Conservation (phyloP, 495 filamentous ascomycete genomes). For the Aspergillus bertholletiae region DNA sequence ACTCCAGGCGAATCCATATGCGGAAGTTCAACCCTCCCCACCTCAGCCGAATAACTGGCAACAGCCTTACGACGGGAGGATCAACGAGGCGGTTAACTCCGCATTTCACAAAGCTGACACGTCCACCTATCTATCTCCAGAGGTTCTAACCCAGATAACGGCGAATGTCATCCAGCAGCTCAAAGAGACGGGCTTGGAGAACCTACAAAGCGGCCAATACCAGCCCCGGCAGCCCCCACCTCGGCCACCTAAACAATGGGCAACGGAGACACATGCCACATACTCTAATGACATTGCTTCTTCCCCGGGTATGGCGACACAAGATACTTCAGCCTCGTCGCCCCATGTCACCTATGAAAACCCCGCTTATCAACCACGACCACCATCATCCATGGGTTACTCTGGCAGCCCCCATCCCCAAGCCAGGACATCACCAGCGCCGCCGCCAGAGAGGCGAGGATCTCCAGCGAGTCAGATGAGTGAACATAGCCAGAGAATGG, state of each 20-base stretch:
- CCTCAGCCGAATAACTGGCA: slow-evolving; percentile 15
- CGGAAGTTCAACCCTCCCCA: slow-evolving; percentile 15
- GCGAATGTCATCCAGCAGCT: slow-evolving; percentile 53
- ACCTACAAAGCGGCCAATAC: slow-evolving; percentile 23
- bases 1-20: slow-evolving; percentile 13
- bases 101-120: slow-evolving; percentile 37
- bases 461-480: slow-evolving; percentile 37
- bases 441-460: slow-evolving; percentile 19
- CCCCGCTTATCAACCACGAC: slow-evolving; percentile 42
- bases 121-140: slow-evolving; percentile 41
- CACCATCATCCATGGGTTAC: slow-evolving; percentile 28
- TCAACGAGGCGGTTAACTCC: slow-evolving; percentile 49
- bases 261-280: slow-evolving; percentile 19
- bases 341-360: slow-evolving; percentile 21
- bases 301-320: slow-evolving; percentile 20
- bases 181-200: slow-evolving; percentile 40
- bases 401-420: slow-evolving; percentile 22
- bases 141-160: slow-evolving; percentile 49
- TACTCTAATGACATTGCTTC: slow-evolving; percentile 30
- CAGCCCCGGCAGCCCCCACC: slow-evolving; percentile 25
- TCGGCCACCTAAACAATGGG: slow-evolving; percentile 28
- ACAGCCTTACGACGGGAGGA: slow-evolving; percentile 18
- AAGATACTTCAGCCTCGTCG: slow-evolving; percentile 18
- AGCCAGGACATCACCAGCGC: slow-evolving; percentile 19
- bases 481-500: slow-evolving; percentile 21